Conservation (phyloP, 768 basidiomycete species). For the Daedaleopsis nitida region DNA sequence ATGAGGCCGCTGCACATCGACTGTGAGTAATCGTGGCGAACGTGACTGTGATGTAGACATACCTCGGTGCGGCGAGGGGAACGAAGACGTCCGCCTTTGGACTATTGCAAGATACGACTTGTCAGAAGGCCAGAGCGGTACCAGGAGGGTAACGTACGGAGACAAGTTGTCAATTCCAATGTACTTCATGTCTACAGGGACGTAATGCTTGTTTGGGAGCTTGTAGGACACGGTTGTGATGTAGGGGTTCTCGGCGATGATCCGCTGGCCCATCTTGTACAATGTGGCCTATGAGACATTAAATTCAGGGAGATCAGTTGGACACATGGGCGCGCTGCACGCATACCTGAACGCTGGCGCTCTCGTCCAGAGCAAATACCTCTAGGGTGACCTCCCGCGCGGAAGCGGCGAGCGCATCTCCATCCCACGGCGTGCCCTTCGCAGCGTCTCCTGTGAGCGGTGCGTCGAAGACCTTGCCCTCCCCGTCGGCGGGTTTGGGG, state of each 20-base stretch:
- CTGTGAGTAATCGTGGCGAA: background rate
- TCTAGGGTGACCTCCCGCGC: conserved; percentile 73
- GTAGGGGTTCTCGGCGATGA: conserved; percentile 65
- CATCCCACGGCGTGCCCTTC: conserved; percentile 62
- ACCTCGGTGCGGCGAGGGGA: conserved; percentile 87
- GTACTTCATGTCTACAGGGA: conserved; percentile 83
- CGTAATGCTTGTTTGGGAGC: conserved; percentile 94
- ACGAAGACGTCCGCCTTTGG: conserved; percentile 83
- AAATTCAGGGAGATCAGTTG: background rate
- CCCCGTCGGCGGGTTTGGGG: conserved; percentile 49
- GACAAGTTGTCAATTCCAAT: conserved; percentile 69
- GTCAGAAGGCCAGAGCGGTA: conserved; percentile 1
- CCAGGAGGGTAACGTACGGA: conserved; percentile 43
- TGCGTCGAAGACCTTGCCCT: conserved; percentile 51
- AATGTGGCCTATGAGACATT: conserved; percentile 72
- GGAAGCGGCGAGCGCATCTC: conserved; percentile 47
- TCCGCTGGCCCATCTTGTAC: conserved; percentile 81
- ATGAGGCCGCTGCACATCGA: conserved; percentile 52
- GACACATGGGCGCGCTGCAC: background rate
- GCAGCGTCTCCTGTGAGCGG: conserved; percentile 23
- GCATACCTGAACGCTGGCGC: conserved; percentile 85
- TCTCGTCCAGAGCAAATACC: conserved; percentile 84
- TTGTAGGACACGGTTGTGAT: conserved; percentile 67
- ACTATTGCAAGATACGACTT: conserved; percentile 38
- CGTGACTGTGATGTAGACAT: conserved; percentile 24